Conservation (phyloP, 805 yeast genomes). For the Kodamaea restingae region DNA sequence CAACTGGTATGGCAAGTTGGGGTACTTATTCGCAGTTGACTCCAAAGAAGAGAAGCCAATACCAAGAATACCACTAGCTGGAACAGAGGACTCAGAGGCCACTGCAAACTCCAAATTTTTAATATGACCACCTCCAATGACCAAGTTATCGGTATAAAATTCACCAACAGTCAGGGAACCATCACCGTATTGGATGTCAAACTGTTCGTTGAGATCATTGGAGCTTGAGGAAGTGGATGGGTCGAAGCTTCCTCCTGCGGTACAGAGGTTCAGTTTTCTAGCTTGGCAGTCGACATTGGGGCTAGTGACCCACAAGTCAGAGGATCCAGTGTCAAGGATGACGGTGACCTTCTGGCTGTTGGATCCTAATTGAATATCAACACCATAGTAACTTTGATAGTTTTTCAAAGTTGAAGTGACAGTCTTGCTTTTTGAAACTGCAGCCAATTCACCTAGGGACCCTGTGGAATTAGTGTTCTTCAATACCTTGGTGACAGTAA, state of each 20-base stretch:
- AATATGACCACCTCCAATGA: slow-evolving; percentile 8
- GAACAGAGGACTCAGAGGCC: slow-evolving; percentile 8
- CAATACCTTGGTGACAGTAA: slow-evolving; percentile 1
- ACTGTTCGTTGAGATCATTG: slow-evolving; percentile 2
- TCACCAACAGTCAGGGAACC: slow-evolving; percentile 6
- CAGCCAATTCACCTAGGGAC: neutral
- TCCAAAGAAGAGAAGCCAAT: neutral
- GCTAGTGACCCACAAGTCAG: slow-evolving; percentile 8
- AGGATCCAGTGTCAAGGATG: slow-evolving; percentile 14
- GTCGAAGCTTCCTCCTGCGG: slow-evolving; percentile 9
- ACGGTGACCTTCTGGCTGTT: slow-evolving; percentile 11
- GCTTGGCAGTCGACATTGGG: neutral
- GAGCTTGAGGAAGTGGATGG: slow-evolving; percentile 8
- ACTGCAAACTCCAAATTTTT: slow-evolving; percentile 10
- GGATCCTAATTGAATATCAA: slow-evolving; percentile 9
- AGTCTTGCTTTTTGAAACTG: neutral
- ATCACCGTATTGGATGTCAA: slow-evolving; percentile 8
- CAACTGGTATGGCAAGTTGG: slow-evolving; percentile 63
- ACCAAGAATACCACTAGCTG: slow-evolving; percentile 1
- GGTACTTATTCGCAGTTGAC: slow-evolving; percentile 31
- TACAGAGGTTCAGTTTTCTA: slow-evolving; percentile 2
- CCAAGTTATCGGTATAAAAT: slow-evolving; percentile 8
- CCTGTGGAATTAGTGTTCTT: neutral
- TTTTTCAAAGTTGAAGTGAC: slow-evolving; percentile 5
- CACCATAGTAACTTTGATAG: slow-evolving; percentile 8